Evolutionary conservation across 2,329 filamentous ascomycete species (phyloP).

Genomic region (Sclerotinia trifoliorum): DNA sequence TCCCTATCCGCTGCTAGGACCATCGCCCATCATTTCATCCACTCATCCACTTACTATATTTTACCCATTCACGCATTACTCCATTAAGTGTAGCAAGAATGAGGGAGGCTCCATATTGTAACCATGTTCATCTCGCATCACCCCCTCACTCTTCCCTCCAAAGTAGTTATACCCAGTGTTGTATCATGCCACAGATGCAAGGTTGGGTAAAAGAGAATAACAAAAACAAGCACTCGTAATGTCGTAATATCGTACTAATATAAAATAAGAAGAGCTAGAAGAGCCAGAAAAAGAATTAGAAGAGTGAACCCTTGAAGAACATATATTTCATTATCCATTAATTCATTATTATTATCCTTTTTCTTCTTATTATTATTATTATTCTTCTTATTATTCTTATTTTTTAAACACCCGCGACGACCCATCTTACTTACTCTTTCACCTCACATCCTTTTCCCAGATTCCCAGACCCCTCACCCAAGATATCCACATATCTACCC

Average conservation of each 20-base stretch:
- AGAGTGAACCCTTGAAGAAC: not conserved
- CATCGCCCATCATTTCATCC: constrained; percentile 8
- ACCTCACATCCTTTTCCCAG: constrained; percentile 13
- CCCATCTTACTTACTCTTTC: constrained; percentile 10
- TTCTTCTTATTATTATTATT: too few relatives aligned
- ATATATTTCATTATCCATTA: constrained; percentile 1
- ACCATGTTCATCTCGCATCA: constrained; percentile 9
- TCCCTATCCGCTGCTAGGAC: constrained; percentile 3
- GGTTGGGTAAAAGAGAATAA: constrained; percentile 7
- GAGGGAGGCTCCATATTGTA: constrained; percentile 12
- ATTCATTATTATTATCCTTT: not conserved
- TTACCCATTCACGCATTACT: not conserved
- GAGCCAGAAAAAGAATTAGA: not conserved
- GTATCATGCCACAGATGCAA: constrained; percentile 7
- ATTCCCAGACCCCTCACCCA: constrained; percentile 16
- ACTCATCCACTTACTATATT: not conserved
- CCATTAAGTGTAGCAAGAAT: not conserved
- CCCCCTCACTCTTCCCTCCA: constrained; percentile 10
- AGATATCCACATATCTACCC: constrained; percentile 16
- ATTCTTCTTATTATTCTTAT: not conserved
- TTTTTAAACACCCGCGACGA: not conserved
- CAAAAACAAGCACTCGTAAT: not conserved
- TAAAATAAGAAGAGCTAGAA: constrained; percentile 13
- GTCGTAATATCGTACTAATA: not conserved
- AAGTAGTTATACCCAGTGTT: constrained; percentile 1